Evolutionary conservation across 2,329 filamentous ascomycete species (phyloP), one percentile per base, ranked within the genome.

Genomic region (Byssoonygena ceratinophila): DNA sequence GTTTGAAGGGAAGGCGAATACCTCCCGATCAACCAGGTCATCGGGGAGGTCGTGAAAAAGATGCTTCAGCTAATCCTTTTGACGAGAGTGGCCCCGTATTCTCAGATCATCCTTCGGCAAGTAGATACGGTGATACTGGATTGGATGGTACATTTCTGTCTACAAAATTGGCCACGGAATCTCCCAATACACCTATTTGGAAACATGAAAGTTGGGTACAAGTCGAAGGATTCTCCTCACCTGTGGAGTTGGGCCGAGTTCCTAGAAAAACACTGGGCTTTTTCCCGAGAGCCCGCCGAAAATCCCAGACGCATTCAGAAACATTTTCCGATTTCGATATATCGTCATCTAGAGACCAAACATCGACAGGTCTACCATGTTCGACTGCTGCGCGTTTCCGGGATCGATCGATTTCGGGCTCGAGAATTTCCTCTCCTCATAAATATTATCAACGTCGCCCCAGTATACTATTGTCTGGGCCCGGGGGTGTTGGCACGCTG

Each of bases 191-290:
- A 46, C 76, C 71, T 44, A 80, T 81, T 3, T 95, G 88, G 87
- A 84, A 80, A 54, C 89, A 96, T 68, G 87, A 95, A 54, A 83
- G 87, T 43, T 96, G 89, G 88, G 87, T 95, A 1, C 74, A 84
- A 27, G 77, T 96, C 23, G 86, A 91, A 57, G 84, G 82, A 20
- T 78, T 79, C 57, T 72, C 74, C 14, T 76, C 82, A 22, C 83
- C 87, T 0, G 82, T 92, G 22, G 87, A 96, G 66, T 92, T 98
- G 58, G 88, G 83, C 14, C 82, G 92, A 27, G 81, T 97, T 54
- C 82, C 88, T 20, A 82, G 87, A 53, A 82, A 83, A 68, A 79
- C 84, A 1, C 76, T 96, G 41, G 91, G 90, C 22, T 97, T 91
- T 69, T 97, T 97, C 63, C 91, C 91, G 2, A 90, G 90, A 6